Conservation (phyloP, 75 land plant genomes). For the Pinus albicaulis region DNA sequence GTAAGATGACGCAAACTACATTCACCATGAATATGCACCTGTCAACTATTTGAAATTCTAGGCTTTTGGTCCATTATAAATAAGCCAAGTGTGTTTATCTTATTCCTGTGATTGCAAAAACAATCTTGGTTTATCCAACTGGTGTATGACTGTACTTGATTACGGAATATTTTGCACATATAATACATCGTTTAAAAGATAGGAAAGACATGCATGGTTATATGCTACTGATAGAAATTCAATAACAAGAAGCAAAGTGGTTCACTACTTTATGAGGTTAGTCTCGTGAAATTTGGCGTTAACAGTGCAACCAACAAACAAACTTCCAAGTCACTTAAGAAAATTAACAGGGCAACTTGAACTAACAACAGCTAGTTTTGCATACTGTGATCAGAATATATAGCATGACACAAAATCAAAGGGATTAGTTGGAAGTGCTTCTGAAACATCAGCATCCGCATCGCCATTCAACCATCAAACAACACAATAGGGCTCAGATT, state of each 20-base stretch:
- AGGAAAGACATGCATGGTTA: background rate
- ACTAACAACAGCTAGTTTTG: too few species aligned
- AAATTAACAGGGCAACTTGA: too few species aligned
- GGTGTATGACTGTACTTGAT: background rate
- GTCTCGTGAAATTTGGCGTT: too few species aligned
- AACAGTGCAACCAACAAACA: too few species aligned
- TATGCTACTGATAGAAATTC: background rate
- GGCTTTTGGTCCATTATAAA: background rate
- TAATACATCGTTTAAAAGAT: background rate
- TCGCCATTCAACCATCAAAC: too few species aligned
- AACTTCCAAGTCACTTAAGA: too few species aligned
- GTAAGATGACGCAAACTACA: conserved; percentile 92
- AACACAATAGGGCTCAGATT: too few species aligned
- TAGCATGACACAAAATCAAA: too few species aligned
- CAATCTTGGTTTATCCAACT: background rate
- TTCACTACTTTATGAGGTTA: too few species aligned
- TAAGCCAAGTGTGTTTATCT: background rate
- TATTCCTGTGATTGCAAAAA: background rate
- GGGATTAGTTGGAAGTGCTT: too few species aligned
- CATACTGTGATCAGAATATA: too few species aligned
- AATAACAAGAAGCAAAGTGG: background rate
- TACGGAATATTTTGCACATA: background rate
- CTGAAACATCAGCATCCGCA: too few species aligned
- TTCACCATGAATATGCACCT: background rate
- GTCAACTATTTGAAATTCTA: background rate